These are phyloP conservation scores for Phyllachora maydis DNA, from an alignment of 2,329 filamentous ascomycete species.

Conservation along the genomic window DNA sequence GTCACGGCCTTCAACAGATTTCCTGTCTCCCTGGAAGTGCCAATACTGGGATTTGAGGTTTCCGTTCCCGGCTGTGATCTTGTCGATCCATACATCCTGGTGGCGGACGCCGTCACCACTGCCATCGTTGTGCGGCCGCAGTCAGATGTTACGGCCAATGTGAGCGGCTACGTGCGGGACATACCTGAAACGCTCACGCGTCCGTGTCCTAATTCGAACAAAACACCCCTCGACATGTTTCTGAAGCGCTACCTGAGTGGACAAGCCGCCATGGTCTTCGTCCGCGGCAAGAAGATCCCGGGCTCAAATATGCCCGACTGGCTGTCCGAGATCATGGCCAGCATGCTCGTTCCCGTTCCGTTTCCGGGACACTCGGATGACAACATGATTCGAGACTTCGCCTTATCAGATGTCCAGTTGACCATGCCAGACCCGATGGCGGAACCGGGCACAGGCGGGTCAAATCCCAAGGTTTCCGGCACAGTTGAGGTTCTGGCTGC, in stretches of 20 bases:
- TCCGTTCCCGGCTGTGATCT: conserved; percentile 63
- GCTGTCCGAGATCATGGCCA: conserved; percentile 62
- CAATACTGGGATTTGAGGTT: conserved; percentile 66
- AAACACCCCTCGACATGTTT: conserved; percentile 69
- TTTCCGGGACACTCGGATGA: conserved; percentile 70
- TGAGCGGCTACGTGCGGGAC: conserved; percentile 49
- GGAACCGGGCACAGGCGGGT: conserved; percentile 50
- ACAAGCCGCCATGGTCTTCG: conserved; percentile 56
- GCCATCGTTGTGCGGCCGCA: conserved; percentile 47
- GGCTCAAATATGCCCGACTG: conserved; percentile 54
- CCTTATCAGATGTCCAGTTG: conserved; percentile 70
- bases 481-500: conserved; percentile 60
- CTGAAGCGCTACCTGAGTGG: conserved; percentile 68
- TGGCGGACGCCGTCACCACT: conserved; percentile 56
- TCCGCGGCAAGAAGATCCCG: conserved; percentile 55
- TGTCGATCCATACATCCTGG: conserved; percentile 50
- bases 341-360: conserved; percentile 65
- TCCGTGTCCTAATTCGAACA: conserved; percentile 53
- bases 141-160: conserved; percentile 44
- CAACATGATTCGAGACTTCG: conserved; percentile 71
- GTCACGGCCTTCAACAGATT: conserved; percentile 56
- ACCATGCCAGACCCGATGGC: conserved; percentile 63
- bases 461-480: conserved; percentile 64
- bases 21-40: conserved; percentile 56
- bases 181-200: conserved; percentile 54